These are phyloP conservation scores for Huntiella bhutanensis DNA, from an alignment of 2,329 filamentous ascomycete genomes.

Conservation along the genomic window DNA sequence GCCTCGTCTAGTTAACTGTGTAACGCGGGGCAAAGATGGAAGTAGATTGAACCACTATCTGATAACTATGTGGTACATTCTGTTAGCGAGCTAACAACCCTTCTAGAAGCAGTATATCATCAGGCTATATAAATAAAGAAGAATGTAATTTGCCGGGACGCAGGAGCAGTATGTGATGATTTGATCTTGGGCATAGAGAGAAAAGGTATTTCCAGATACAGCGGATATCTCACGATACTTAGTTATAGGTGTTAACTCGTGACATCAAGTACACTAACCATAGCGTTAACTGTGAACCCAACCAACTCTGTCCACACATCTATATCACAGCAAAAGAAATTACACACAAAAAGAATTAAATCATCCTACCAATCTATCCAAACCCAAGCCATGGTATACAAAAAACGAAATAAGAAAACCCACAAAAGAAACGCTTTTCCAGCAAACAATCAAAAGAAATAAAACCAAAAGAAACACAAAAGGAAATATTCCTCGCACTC, in stretches of 20 bases:
- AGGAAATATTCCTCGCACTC: constrained; percentile 10
- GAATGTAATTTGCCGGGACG: too few species aligned
- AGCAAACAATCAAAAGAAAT: constrained; percentile 1
- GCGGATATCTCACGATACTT: not conserved
- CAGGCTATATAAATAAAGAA: too few species aligned
- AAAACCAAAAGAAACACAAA: constrained; percentile 3
- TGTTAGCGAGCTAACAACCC: too few species aligned
- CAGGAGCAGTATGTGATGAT: not conserved
- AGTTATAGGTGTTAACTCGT: too few species aligned
- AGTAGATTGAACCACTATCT: too few species aligned
- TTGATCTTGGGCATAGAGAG: not conserved
- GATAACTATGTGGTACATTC: too few species aligned
- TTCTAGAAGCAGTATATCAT: too few species aligned
- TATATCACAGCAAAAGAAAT: not conserved
- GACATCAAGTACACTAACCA: too few species aligned
- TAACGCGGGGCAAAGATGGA: too few species aligned
- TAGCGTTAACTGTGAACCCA: too few species aligned
- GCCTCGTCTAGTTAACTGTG: too few species aligned
- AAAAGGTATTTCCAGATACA: not conserved
- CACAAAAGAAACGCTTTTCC: not conserved
- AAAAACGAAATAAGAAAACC: constrained; percentile 2
- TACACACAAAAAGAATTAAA: not conserved
- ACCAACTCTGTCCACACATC: too few species aligned
- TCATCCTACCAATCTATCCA: not conserved
- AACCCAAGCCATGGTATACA: not conserved